Percentiles rank a stretch among this genome's conserved stretches.
phyloP scores from a whole-genome alignment of 805 yeast genomes.

The Kuraishia ogatae region DNA sequence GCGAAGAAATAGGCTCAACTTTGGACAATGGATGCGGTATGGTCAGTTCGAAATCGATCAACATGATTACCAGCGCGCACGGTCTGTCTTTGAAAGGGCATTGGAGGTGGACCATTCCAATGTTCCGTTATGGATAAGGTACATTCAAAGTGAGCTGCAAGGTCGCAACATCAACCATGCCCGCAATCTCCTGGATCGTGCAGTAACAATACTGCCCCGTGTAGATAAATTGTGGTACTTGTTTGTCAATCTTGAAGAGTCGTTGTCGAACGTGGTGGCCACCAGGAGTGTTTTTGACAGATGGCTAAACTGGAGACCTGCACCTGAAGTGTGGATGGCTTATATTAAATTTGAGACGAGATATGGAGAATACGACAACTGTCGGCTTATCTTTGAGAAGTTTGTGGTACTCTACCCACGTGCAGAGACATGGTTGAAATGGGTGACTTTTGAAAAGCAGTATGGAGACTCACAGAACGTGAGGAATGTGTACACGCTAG shows the following conservation, averaged over 20 bases:
- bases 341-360: constrained; percentile 67
- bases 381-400: constrained; percentile 46
- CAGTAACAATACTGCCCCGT: constrained; percentile 63
- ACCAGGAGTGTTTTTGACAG: constrained; percentile 61
- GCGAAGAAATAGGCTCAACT: constrained; percentile 71
- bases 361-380: constrained; percentile 42
- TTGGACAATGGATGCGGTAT: constrained; percentile 86
- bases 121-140: constrained; percentile 80
- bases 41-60: constrained; percentile 83
- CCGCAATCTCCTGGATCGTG: constrained; percentile 73
- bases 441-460: constrained; percentile 65
- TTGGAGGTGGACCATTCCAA: constrained; percentile 65
- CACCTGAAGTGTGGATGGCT: constrained; percentile 59
- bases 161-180: constrained; percentile 79
- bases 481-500: constrained; percentile 58
- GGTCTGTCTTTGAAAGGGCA: constrained; percentile 86
- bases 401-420: constrained; percentile 46
- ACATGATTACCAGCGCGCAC: constrained; percentile 67
- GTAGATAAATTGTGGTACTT: constrained; percentile 83
- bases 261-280: constrained; percentile 51
- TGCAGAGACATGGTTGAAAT: constrained; percentile 57
- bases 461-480: constrained; percentile 36
- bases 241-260: constrained; percentile 77
- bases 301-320: constrained; percentile 80
- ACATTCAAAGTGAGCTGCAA: constrained; percentile 70